A percentile compares a stretch with the other conserved stretches of the same genome.
Evolutionary conservation across 306 rosid species (phyloP).

Genomic region (Acacia melanoxylon): DNA sequence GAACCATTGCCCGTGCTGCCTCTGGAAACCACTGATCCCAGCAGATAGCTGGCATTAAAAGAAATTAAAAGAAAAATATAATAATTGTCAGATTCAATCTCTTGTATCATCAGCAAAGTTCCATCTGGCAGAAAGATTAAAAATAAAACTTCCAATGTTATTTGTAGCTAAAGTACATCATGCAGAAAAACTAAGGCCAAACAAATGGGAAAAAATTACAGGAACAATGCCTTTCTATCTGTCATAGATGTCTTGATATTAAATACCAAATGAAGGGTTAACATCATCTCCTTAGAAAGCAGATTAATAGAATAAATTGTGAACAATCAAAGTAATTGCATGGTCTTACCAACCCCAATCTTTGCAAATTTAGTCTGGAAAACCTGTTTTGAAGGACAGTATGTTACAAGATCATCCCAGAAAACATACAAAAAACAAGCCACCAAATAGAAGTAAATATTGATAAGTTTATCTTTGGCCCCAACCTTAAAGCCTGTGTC

Average conservation of each 20-base stretch:
- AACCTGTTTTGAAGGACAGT: constrained; percentile 59
- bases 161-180: not conserved
- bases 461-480: constrained; percentile 21
- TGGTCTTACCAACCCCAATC: constrained; percentile 85
- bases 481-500: constrained; percentile 97
- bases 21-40: constrained; percentile 99
- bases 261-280: constrained; percentile 1
- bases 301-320: not conserved
- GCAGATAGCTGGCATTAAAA: constrained; percentile 74
- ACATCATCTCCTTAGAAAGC: constrained; percentile 2
- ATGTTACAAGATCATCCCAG: constrained; percentile 28
- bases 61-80: not conserved
- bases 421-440: constrained; percentile 16
- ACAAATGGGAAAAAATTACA: not conserved
- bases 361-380: constrained; percentile 85
- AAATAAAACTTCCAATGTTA: not conserved
- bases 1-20: constrained; percentile 92
- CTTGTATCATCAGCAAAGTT: constrained; percentile 1
- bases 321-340: constrained; percentile 8
- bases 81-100: constrained; percentile 24
- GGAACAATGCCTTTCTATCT: constrained; percentile 8
- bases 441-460: constrained; percentile 14
- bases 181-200: constrained; percentile 8
- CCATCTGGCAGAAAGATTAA: constrained; percentile 20
- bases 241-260: constrained; percentile 1